Evolutionary conservation across 2,329 filamentous ascomycete species (phyloP), one percentile per base, ranked within the genome.

Genomic region (Pseudovirgaria hyperparasitica): DNA sequence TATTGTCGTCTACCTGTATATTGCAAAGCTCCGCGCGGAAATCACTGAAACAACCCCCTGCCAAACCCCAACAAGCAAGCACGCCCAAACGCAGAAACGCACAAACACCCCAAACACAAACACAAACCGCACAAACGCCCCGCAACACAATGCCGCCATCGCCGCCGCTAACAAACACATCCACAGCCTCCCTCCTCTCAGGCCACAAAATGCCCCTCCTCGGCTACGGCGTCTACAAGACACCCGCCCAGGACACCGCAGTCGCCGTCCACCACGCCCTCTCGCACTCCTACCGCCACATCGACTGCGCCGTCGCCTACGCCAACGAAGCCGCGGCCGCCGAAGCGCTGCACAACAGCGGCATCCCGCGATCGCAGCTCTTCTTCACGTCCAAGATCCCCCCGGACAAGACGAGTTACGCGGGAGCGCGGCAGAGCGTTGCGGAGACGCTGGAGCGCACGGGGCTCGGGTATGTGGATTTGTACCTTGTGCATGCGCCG

Each of bases 331-430:
- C 56, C 9, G 62, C 76, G 40, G 74, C 82, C 19, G 74, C 76
- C 5, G 58, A 70, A 25, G 77, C 76, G 1, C 56, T 82, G 18
- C 60, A 60, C 22, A 46, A 64, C 27, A 73, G 68, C 2, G 62
- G 62, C 0, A 40, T 82, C 7, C 51, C 62, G 2, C 63, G 74
- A 19, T 52, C 61, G 9, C 61, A 79, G 9, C 39, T 85, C 19
- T 85, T 78, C 49, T 56, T 82, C 27, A 82, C 78, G 0, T 80
- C 74, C 23, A 85, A 85, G 54, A 72, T 82, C 29, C 58, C 75
- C 13, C 58, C 56, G 10, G 60, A 77, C 39, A 43, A 68, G 27
- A 69, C 67, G 41, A 55, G 65, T 10, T 49, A 75, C 16, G 67
- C 71, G 3, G 80, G 72, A 34, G 69, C 82, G 14, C 58, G 67